Evolutionary conservation across 2,329 filamentous ascomycete genomes (phyloP).

Genomic region (Colletotrichum sojae): DNA sequence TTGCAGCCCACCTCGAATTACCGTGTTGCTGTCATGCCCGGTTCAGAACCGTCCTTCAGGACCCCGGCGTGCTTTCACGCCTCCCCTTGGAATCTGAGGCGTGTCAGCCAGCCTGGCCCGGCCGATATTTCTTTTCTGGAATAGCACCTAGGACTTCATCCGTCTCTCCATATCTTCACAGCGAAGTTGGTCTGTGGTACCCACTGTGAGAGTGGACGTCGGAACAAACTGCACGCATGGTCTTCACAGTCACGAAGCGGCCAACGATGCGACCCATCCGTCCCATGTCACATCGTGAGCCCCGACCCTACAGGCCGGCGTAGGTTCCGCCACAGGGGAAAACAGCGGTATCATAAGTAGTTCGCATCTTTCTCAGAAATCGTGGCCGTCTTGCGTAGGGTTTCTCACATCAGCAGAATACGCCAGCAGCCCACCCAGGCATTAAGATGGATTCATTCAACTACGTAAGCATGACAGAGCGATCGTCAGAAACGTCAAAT

Average conservation of each 20-base stretch:
- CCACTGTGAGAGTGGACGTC: slow-evolving; percentile 13
- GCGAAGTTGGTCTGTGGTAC: too few relatives aligned
- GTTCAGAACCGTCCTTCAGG: neutral
- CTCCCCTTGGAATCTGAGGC: too few relatives aligned
- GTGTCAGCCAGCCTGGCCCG: too few relatives aligned
- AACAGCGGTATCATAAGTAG: neutral
- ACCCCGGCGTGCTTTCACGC: too few relatives aligned
- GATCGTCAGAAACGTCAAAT: slow-evolving; percentile 42
- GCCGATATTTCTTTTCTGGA: too few relatives aligned
- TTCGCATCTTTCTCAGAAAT: neutral
- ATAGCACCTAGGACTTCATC: too few relatives aligned
- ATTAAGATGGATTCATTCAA: slow-evolving; percentile 45
- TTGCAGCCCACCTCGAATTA: slow-evolving; percentile 30
- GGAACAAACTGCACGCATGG: slow-evolving; percentile 2
- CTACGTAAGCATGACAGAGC: slow-evolving; percentile 43
- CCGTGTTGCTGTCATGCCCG: slow-evolving; percentile 6
- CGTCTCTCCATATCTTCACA: too few relatives aligned
- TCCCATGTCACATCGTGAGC: neutral
- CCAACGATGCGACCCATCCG: slow-evolving; percentile 22
- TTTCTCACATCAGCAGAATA: slow-evolving; percentile 19
- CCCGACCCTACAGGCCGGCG: neutral
- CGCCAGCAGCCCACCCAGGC: slow-evolving; percentile 12
- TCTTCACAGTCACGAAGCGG: neutral
- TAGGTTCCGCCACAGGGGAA: neutral
- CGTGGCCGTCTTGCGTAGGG: neutral